Percentiles rank a stretch among this genome's conserved stretches.
Evolutionary conservation across 78 protist species (phyloP).

Genomic region (slime mould (Dictyostelium discoideum)): DNA sequence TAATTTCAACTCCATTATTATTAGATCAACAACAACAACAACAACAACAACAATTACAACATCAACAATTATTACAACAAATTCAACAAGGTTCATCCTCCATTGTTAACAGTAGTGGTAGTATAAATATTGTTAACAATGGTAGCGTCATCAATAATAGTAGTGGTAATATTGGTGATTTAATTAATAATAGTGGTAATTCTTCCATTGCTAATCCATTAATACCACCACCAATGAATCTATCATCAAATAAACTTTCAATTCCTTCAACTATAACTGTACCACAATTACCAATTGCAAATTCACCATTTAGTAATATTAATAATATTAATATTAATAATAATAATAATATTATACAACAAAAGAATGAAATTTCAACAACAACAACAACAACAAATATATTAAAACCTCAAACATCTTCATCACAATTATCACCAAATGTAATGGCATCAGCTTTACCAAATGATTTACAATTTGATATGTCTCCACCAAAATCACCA

Average conservation of each 20-base stretch:
- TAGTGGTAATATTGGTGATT: not conserved
- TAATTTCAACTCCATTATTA: slow-evolving; percentile 6
- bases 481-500: slow-evolving; percentile 80
- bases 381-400: not conserved
- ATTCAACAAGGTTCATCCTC: not conserved
- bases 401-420: not conserved
- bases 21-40: not conserved
- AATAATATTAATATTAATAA: no score
- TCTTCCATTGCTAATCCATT: not conserved
- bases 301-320: not conserved
- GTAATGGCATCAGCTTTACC: not conserved
- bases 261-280: slow-evolving; percentile 37
- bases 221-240: slow-evolving; percentile 33
- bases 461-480: slow-evolving; percentile 56
- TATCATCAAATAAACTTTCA: slow-evolving; percentile 25
- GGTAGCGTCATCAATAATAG: not conserved
- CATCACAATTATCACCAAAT: not conserved
- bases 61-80: not conserved
- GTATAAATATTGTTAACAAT: not conserved
- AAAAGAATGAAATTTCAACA: not conserved
- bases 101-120: not conserved
- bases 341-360: not conserved
- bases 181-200: not conserved
- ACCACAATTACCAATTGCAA: not conserved
- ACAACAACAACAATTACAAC: not conserved